Evolutionary conservation across 2,329 filamentous ascomycete genomes (phyloP), one percentile per base, ranked within the genome.

Genomic region (Alternaria consortialis): DNA sequence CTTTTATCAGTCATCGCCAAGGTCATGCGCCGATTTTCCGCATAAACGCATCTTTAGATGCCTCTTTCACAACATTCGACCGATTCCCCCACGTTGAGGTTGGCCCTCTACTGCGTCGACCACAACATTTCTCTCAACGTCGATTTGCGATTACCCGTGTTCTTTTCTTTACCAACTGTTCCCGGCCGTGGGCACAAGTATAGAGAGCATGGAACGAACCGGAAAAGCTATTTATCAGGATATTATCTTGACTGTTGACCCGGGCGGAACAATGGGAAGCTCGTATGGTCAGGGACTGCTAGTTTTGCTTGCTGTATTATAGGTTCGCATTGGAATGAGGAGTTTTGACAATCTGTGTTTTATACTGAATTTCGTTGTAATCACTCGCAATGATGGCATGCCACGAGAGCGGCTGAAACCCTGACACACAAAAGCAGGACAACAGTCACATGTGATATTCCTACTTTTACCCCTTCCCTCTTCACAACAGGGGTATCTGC

Each of bases 21-120:
- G 86, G 84, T 97, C 77, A 96, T 93, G 73, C 90, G 93, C 83
- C 91, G 90, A 81, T 97, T 97, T 86, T 87, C 86, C 50, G 83
- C 85, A 75, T 88, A 81, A 67, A 53, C 40, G 15, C 17, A 53
- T 46, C 37, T 9, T 36, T 47, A 27, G 15, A 27, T 11, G 32
- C 32, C 53, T n/a, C 32, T 23, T 64, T 29, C 36, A 39, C 44
- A 46, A 60, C 59, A 60, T 60, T 63, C 48, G 59, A 47, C 50
- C 48, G 58, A 61, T 48, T 54, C 53, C 51, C 36, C 52, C 46
- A 52, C 31, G 42, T 63, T 56, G 27, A 61, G 66, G 60, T 47
- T 43, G 64, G 66, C 65, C 65, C 68, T 72, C 62, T 66, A 59
- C 65, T 63, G 62, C 56, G 69, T 65, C 69, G 61, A 63, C 47